Evolutionary conservation across 2,329 filamentous ascomycete species (phyloP).

Genomic region (Pseudodiploospora longispora): DNA sequence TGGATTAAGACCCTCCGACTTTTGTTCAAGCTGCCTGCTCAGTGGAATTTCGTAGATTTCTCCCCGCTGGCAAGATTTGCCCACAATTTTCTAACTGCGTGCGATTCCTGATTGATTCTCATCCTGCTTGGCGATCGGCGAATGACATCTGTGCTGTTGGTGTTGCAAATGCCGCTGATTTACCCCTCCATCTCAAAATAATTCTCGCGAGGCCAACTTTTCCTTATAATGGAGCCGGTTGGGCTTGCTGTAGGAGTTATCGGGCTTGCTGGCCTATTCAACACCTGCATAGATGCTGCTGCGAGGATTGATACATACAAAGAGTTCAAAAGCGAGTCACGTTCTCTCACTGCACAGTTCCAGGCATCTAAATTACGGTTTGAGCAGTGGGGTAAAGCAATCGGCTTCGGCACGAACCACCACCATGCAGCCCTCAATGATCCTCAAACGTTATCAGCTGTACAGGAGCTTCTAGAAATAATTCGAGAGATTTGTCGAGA

Average conservation of each 20-base stretch:
- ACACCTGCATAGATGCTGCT: slow-evolving; percentile 13
- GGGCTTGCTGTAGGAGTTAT: slow-evolving; percentile 12
- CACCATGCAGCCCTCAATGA: slow-evolving; percentile 11
- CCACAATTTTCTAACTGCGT: too few species aligned
- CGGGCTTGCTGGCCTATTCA: slow-evolving; percentile 15
- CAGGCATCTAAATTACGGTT: slow-evolving; percentile 9
- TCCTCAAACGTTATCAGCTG: not conserved
- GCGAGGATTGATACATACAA: slow-evolving; percentile 11
- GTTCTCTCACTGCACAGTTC: slow-evolving; percentile 9
- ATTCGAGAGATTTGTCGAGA: slow-evolving; percentile 2
- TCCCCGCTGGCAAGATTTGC: too few species aligned
- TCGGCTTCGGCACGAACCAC: slow-evolving; percentile 11
- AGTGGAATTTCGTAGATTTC: too few species aligned
- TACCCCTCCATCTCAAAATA: too few species aligned
- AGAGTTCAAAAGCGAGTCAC: slow-evolving; percentile 8
- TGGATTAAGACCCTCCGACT: too few species aligned
- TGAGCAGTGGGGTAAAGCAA: slow-evolving; percentile 13
- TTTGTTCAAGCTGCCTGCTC: too few species aligned
- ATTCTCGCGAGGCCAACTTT: too few species aligned
- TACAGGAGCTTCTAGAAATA: slow-evolving; percentile 4
- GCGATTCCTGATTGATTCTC: too few species aligned
- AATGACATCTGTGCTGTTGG: too few species aligned
- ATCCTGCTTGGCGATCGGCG: too few species aligned
- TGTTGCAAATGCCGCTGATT: too few species aligned
- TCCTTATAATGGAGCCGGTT: slow-evolving; percentile 10